Evolutionary conservation across 495 filamentous ascomycete genomes (phyloP).

Genomic region (Penicillium psychrofluorescens): DNA sequence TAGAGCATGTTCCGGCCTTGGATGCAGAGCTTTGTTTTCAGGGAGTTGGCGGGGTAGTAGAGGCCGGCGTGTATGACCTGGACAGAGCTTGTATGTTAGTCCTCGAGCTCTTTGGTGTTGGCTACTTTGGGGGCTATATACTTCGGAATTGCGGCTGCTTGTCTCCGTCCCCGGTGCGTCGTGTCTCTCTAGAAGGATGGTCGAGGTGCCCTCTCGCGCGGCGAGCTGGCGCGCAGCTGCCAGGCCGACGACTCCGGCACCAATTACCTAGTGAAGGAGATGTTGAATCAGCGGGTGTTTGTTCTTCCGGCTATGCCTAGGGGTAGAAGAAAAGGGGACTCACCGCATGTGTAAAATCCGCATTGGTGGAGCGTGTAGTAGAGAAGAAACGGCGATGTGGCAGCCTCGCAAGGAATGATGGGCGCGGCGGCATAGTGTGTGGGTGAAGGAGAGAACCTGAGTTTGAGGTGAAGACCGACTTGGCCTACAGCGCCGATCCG

Average conservation of each 20-base stretch:
- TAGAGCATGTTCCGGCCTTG: conserved; percentile 71
- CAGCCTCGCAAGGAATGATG: conserved; percentile 13
- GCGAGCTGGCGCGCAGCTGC: conserved; percentile 79
- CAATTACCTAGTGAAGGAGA: conserved; percentile 56
- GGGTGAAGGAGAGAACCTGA: neutral
- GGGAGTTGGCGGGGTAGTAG: conserved; percentile 70
- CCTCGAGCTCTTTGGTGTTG: neutral
- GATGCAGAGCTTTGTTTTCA: conserved; percentile 84
- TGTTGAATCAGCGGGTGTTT: conserved; percentile 5
- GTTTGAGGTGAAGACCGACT: too few species aligned
- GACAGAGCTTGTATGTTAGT: neutral
- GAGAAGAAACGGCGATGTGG: conserved; percentile 29
- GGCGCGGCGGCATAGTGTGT: conserved; percentile 2
- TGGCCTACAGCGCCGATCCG: too few species aligned
- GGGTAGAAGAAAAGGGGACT: conserved; percentile 4
- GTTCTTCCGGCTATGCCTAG: neutral
- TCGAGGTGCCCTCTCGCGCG: conserved; percentile 51
- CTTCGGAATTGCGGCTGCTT: conserved; percentile 87
- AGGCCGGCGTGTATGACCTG: conserved; percentile 93
- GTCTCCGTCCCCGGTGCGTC: conserved; percentile 78
- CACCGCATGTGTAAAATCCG: conserved; percentile 83
- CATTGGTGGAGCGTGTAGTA: conserved; percentile 22
- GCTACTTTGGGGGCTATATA: conserved; percentile 9
- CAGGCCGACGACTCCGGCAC: conserved; percentile 85
- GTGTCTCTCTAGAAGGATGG: conserved; percentile 80